These are phyloP conservation scores for Xylaria acuta DNA, from an alignment of 495 filamentous ascomycete species.

Conservation along the genomic window DNA sequence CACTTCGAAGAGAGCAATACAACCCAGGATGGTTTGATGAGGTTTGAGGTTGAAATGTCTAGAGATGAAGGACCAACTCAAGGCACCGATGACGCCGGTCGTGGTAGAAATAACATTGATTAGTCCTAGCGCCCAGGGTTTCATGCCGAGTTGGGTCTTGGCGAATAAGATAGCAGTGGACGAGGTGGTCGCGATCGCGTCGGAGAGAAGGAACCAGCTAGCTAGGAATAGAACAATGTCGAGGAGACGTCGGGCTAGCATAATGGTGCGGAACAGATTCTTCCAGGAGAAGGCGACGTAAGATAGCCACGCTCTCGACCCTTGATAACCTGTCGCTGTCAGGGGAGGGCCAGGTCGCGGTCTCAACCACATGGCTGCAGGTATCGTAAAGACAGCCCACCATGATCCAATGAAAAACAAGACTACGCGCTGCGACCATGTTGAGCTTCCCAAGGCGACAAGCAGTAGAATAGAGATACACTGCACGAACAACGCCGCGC, in stretches of 20 bases:
- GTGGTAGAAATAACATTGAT: slow-evolving; percentile 91
- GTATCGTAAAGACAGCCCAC: slow-evolving; percentile 94
- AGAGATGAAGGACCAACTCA: slow-evolving; percentile 84
- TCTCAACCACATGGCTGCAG: slow-evolving; percentile 87
- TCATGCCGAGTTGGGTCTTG: slow-evolving; percentile 92
- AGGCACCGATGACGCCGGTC: slow-evolving; percentile 83
- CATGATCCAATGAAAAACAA: slow-evolving; percentile 88
- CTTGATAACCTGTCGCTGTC: slow-evolving; percentile 38
- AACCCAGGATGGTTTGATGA: slow-evolving; percentile 87
- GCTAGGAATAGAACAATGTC: slow-evolving; percentile 88
- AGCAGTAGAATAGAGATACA: slow-evolving; percentile 76
- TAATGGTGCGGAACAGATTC: slow-evolving; percentile 78
- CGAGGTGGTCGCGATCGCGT: slow-evolving; percentile 92
- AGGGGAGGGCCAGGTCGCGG: slow-evolving; percentile 88
- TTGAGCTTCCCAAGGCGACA: slow-evolving; percentile 70
- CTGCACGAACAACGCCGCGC: slow-evolving; percentile 81
- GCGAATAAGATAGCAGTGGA: slow-evolving; percentile 95
- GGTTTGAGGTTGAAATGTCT: slow-evolving; percentile 68
- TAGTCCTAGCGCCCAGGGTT: slow-evolving; percentile 82
- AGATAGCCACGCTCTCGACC: slow-evolving; percentile 47
- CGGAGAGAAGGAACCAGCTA: slow-evolving; percentile 93
- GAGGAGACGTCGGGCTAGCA: slow-evolving; percentile 77
- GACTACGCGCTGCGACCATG: slow-evolving; percentile 79
- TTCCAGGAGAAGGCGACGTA: slow-evolving; percentile 86
- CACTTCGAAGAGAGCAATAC: slow-evolving; percentile 86